A percentile compares a stretch with the other conserved stretches of the same genome.
These are phyloP conservation scores for Colletotrichum sp. DNA, from an alignment of 2,329 filamentous ascomycete genomes.

Conservation along the genomic window DNA sequence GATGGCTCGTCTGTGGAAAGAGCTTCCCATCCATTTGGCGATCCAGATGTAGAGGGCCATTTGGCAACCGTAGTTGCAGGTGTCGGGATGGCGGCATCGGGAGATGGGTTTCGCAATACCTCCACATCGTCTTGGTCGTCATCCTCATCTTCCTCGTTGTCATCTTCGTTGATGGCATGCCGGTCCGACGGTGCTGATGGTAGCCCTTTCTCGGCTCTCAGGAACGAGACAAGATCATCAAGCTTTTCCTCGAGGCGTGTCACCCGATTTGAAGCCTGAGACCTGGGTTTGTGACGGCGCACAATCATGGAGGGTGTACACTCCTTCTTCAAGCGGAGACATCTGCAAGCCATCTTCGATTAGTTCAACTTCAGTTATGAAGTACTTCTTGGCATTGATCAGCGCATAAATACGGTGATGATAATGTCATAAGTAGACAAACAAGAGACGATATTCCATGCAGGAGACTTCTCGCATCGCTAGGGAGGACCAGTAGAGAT, in stretches of 20 bases:
- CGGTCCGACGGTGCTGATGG: fast-evolving
- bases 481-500: fast-evolving
- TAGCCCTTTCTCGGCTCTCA: background rate
- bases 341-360: background rate
- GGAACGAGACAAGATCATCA: background rate
- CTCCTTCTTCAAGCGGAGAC: background rate
- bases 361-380: background rate
- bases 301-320: background rate
- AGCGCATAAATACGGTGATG: background rate
- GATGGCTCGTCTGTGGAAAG: background rate
- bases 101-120: fast-evolving
- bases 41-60: background rate
- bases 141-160: background rate
- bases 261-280: background rate
- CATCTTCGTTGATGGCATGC: fast-evolving
- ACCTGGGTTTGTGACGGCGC: background rate
- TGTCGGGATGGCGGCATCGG: background rate
- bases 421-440: fast-evolving
- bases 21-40: fast-evolving
- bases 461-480: fast-evolving
- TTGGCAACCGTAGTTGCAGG: background rate
- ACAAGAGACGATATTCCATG: fast-evolving
- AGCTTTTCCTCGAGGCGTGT: background rate
- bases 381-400: fast-evolving
- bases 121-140: background rate